These are phyloP conservation scores for Coemansia sp. DNA, from an alignment of 192 early-diverging fungal species.

Conservation along the genomic window DNA sequence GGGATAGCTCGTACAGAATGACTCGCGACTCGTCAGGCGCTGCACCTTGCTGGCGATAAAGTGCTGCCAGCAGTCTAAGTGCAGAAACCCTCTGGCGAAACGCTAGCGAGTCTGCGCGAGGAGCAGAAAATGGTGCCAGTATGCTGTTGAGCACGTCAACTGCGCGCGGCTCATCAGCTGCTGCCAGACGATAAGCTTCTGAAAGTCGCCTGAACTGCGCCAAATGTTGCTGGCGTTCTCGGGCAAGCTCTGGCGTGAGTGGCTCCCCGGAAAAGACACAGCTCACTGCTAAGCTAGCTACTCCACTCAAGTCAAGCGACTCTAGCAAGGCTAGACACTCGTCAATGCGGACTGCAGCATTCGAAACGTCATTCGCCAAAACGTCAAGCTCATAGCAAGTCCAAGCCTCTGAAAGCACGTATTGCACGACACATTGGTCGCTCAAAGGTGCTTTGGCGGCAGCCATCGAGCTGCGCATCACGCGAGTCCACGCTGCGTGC, in stretches of 20 bases:
- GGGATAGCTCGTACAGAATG: constrained; percentile 25
- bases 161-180: constrained; percentile 5
- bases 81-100: constrained; percentile 34
- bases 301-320: background rate
- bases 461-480: background rate
- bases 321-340: constrained; percentile 12
- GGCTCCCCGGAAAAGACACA: constrained; percentile 29
- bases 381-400: constrained; percentile 26
- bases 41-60: constrained; percentile 5
- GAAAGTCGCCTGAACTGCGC: constrained; percentile 10
- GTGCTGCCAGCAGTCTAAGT: constrained; percentile 20
- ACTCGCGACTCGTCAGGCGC: constrained; percentile 1
- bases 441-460: background rate
- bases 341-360: constrained; percentile 5
- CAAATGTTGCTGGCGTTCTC: constrained; percentile 18
- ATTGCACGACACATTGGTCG: constrained; percentile 8
- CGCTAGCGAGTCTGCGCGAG: background rate
- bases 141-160: background rate
- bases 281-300: background rate
- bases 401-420: constrained; percentile 37
- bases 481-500: background rate
- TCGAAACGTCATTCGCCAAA: constrained; percentile 7
- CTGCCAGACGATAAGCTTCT: constrained; percentile 17
- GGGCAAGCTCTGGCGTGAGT: constrained; percentile 17
- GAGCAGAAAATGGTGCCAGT: background rate